Percentiles rank a stretch among this genome's conserved stretches.
Conservation (phyloP, 257 asterid species). For the Nicotiana obtusifolia region DNA sequence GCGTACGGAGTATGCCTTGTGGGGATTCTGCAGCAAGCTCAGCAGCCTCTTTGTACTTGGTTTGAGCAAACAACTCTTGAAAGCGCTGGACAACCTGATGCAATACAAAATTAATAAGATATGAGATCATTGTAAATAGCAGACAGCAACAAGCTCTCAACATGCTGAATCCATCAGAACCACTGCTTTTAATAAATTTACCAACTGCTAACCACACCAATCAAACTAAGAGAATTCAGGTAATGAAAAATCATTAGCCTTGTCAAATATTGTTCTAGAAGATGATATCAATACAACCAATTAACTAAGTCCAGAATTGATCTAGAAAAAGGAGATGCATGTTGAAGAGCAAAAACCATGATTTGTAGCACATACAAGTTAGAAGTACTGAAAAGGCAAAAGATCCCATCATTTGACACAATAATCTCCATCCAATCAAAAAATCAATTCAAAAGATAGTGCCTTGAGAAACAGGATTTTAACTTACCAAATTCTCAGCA, state of each 20-base stretch:
- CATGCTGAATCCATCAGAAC: neutral
- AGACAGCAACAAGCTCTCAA: conserved; percentile 1
- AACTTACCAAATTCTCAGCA: conserved; percentile 92
- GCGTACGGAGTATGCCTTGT: conserved; percentile 18
- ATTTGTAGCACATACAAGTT: neutral
- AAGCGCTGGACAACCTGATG: conserved; percentile 94
- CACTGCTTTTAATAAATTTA: neutral
- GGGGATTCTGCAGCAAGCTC: conserved; percentile 21
- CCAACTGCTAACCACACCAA: neutral
- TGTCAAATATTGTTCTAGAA: neutral
- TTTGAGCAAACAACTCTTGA: conserved; percentile 82
- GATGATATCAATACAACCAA: neutral
- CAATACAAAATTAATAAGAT: conserved; percentile 3
- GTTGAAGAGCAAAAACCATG: neutral
- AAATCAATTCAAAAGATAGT: neutral
- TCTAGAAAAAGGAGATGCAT: conserved; percentile 2
- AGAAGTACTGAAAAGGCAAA: neutral
- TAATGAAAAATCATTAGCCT: neutral
- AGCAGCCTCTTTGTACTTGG: conserved; percentile 45
- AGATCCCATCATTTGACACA: neutral
- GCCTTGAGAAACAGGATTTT: conserved; percentile 5
- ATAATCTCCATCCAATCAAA: neutral
- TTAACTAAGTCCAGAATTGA: neutral
- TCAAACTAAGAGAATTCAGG: neutral
- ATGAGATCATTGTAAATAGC: neutral